Evolutionary conservation across 495 filamentous ascomycete species (phyloP), one percentile per base, ranked within the genome.

Genomic region (Talaromyces adpressus): DNA sequence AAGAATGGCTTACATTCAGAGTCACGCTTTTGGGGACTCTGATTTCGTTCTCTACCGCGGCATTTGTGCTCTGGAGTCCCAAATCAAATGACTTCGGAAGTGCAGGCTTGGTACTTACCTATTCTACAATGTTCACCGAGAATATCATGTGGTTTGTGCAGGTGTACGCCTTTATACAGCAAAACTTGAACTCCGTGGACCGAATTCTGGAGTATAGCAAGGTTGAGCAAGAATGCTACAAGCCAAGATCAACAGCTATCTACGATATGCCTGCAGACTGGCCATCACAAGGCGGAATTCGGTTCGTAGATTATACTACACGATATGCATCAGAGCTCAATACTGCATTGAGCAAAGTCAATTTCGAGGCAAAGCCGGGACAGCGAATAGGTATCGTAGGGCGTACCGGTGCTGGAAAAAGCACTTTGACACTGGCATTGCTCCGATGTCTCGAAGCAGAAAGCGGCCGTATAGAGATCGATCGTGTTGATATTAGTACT

Each of bases 111-210:
- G 96, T 95, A n/a, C 76, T 98, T 65, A 96, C 92, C 16, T 98
- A 98, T 68, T 94, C 95, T 5, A 91, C 98, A 53, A 93, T 91
- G 0, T 98, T 98, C 68, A 96, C 92, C 0, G 95, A 98, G 71
- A 97, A 97, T 64, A 87, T 98, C n/a, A 81, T 98, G 22, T 98
- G 94, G 94, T 87, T 98, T 63, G 92, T 98, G 25, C 85, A 95
- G 23, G 81, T 75, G 53, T 78, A 84, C 62, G 75, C 84, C 0
- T 78, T 78, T 53, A 70, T 84, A 6, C 91, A 96, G 66, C 77
- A 93, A 9, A 84, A 89, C 66, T 92, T 96, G 89, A 96, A 95
- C 64, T 85, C 90, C n/a, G 86, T 88, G 0, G 91, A 96, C 75
- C 80, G 91, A 23, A 87, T 96, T 45, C 77, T 93, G 6, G 91